Conservation (phyloP, 345 rosid species). For the Aquilaria malaccensis region DNA sequence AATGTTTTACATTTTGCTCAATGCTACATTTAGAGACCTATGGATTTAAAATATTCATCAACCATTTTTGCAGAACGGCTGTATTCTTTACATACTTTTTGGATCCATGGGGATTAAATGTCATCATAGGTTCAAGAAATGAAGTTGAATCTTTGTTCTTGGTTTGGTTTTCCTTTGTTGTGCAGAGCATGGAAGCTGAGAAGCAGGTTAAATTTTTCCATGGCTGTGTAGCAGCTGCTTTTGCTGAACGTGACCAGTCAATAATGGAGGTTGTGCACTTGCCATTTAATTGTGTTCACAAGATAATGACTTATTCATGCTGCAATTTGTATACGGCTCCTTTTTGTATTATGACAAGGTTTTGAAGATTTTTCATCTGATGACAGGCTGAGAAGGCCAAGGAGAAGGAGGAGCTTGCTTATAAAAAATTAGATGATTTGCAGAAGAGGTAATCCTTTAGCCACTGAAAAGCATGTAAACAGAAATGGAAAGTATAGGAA, state of each 20-base stretch:
- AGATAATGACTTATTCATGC: not conserved
- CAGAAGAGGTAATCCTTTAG: constrained; percentile 44
- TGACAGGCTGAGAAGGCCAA: constrained; percentile 93
- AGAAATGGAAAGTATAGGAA: no score
- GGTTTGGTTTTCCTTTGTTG: constrained; percentile 13
- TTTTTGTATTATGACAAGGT: not conserved
- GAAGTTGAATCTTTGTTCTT: constrained; percentile 1
- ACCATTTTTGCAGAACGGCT: not conserved
- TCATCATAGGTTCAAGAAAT: not conserved
- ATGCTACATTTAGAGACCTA: not conserved
- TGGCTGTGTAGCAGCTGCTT: constrained; percentile 92
- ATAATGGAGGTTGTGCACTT: constrained; percentile 69
- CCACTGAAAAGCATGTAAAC: not conserved
- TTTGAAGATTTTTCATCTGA: constrained; percentile 15
- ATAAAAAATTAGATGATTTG: constrained; percentile 46
- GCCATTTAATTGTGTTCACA: constrained; percentile 11
- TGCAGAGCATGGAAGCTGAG: constrained; percentile 85
- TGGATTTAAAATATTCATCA: not conserved
- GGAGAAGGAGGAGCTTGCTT: constrained; percentile 77
- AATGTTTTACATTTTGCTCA: no score
- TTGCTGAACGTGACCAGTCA: constrained; percentile 94
- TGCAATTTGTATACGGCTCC: not conserved
- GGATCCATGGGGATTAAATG: no score
- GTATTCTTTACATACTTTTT: not conserved
- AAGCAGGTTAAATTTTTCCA: constrained; percentile 94